Percentiles rank a stretch among this genome's conserved stretches.
Evolutionary conservation across 2,329 filamentous ascomycete genomes (phyloP).

Genomic region (Trichophaea hybrida): DNA sequence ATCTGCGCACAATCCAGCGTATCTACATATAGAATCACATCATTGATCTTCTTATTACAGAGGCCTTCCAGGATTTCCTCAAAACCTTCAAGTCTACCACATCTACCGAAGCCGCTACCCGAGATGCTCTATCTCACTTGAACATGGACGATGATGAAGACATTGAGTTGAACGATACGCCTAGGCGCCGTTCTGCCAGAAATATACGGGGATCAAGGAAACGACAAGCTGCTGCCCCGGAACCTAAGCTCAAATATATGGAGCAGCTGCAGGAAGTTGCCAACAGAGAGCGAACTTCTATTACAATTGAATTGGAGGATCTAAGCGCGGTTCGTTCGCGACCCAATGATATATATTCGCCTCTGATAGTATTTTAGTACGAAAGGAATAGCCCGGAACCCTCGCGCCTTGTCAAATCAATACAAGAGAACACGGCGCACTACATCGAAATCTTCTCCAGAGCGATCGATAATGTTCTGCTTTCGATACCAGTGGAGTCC

Average conservation of each 20-base stretch:
- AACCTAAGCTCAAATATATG: slow-evolving; percentile 73
- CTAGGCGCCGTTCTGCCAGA: slow-evolving; percentile 48
- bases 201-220: slow-evolving; percentile 41
- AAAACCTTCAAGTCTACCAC: slow-evolving; percentile 70
- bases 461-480: slow-evolving; percentile 78
- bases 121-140: slow-evolving; percentile 69
- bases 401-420: slow-evolving; percentile 61
- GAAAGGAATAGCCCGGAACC: slow-evolving; percentile 53
- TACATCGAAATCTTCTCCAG: slow-evolving; percentile 85
- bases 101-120: slow-evolving; percentile 52
- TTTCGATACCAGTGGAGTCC: slow-evolving; percentile 59
- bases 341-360: not conserved
- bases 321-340: slow-evolving; percentile 48
- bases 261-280: slow-evolving; percentile 74
- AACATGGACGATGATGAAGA: slow-evolving; percentile 75
- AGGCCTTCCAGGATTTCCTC: slow-evolving; percentile 76
- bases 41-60: slow-evolving; percentile 34
- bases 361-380: slow-evolving; percentile 41
- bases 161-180: slow-evolving; percentile 72
- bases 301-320: slow-evolving; percentile 82
- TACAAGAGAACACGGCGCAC: slow-evolving; percentile 83
- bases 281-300: slow-evolving; percentile 60
- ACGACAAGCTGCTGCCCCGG: slow-evolving; percentile 37
- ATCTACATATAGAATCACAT: not conserved
- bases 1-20: not conserved